phyloP scores from a whole-genome alignment of 2,329 filamentous ascomycete genomes.

The Paracorniculantispora psalliotae region DNA sequence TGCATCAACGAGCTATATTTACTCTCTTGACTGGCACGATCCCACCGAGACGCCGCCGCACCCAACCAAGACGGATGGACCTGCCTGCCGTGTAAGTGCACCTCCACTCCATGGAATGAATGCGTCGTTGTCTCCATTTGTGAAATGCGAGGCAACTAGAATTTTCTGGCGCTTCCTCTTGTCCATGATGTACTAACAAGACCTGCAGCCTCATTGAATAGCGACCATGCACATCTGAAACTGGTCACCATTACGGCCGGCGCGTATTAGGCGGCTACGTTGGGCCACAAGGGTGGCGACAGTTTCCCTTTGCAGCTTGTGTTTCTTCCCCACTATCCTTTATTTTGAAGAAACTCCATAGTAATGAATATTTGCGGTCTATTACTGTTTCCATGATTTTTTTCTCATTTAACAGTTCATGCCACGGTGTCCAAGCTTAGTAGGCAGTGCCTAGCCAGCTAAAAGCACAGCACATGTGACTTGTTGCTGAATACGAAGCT shows the following conservation, averaged over 20 bases:
- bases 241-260: background rate
- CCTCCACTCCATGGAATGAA: too few species aligned
- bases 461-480: background rate
- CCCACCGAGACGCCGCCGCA: slow-evolving; percentile 1
- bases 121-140: too few species aligned
- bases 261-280: background rate
- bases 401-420: background rate
- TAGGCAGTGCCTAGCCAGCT: background rate
- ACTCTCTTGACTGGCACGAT: slow-evolving; percentile 8
- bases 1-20: slow-evolving; percentile 21
- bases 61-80: slow-evolving; percentile 7
- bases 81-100: slow-evolving; percentile 5
- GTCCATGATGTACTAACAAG: background rate
- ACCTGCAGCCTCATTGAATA: background rate
- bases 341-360: too few species aligned
- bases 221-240: background rate
- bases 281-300: too few species aligned
- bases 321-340: too few species aligned
- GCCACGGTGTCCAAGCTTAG: background rate
- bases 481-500: background rate
- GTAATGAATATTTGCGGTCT: too few species aligned
- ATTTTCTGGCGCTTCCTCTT: too few species aligned
- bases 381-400: too few species aligned
- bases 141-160: too few species aligned
- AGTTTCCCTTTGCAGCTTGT: too few species aligned